Evolutionary conservation across 345 rosid species (phyloP).

Genomic region (Acer yangbiense): DNA sequence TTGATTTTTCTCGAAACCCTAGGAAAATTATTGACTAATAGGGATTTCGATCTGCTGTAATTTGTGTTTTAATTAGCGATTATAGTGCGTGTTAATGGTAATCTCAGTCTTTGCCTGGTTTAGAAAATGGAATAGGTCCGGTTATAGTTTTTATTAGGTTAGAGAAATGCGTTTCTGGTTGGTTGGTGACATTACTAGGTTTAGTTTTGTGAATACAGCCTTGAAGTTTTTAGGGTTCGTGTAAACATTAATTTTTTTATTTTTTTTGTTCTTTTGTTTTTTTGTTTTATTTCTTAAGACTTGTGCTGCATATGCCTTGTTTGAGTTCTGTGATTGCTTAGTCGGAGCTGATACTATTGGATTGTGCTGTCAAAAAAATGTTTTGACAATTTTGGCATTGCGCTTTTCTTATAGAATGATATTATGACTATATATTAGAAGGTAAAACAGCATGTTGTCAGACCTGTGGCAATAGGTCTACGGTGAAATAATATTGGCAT

Average conservation of each 20-base stretch:
- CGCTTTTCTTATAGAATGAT: background rate
- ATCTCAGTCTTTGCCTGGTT: background rate
- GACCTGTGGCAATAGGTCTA: background rate
- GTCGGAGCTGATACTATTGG: background rate
- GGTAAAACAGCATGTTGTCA: background rate
- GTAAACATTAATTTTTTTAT: background rate
- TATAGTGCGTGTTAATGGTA: slow-evolving; percentile 10
- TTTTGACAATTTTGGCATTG: background rate
- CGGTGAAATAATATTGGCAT: background rate
- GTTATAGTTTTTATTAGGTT: slow-evolving; percentile 4
- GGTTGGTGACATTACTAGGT: background rate
- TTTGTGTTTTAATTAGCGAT: slow-evolving; percentile 13
- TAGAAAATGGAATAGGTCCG: background rate
- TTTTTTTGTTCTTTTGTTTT: background rate
- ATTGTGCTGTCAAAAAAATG: background rate
- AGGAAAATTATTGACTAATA: background rate
- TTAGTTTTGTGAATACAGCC: background rate
- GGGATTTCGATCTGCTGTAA: slow-evolving; percentile 28
- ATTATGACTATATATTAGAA: background rate
- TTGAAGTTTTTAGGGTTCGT: slow-evolving; percentile 3
- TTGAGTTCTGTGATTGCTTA: background rate
- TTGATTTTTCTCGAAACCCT: slow-evolving; percentile 26
- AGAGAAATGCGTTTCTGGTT: background rate
- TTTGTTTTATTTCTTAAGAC: background rate
- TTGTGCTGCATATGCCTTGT: background rate